phyloP scores from a whole-genome alignment of 2,329 filamentous ascomycete species.

The Peltaster fructicola region DNA sequence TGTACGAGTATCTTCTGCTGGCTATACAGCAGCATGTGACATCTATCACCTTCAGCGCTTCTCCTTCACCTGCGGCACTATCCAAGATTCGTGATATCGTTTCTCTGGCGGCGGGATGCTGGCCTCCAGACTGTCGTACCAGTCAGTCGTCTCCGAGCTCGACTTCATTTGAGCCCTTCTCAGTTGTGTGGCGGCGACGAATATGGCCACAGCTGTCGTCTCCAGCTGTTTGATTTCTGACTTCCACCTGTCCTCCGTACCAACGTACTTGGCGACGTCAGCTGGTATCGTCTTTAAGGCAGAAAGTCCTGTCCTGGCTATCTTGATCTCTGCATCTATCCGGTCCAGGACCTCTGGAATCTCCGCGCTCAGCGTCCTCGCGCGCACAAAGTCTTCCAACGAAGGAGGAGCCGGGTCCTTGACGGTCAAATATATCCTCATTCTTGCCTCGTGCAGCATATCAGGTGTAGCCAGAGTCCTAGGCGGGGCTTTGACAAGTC shows the following conservation, averaged over 20 bases:
- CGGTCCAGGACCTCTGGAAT: background rate
- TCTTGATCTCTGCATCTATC: conserved; percentile 13
- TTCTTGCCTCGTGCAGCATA: conserved; percentile 64
- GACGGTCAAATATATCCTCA: conserved; percentile 63
- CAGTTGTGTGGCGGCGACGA: conserved; percentile 12
- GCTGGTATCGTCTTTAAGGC: conserved; percentile 21
- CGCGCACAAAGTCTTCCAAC: conserved; percentile 40
- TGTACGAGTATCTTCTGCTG: no score
- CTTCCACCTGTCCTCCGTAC: conserved; percentile 22
- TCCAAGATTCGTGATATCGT: conserved; percentile 29
- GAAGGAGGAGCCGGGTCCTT: conserved; percentile 49
- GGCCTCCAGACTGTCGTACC: conserved; percentile 14
- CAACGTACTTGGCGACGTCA: conserved; percentile 16
- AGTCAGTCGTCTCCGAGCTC: conserved; percentile 1
- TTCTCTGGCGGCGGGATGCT: conserved; percentile 21
- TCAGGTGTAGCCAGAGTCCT: conserved; percentile 50
- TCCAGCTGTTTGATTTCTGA: conserved; percentile 17
- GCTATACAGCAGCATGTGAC: no score
- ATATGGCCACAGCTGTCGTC: conserved; percentile 16
- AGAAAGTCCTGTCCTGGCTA: conserved; percentile 19
- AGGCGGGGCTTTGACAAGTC: conserved; percentile 31
- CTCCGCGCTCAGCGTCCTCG: conserved; percentile 4
- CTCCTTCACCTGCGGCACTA: conserved; percentile 25
- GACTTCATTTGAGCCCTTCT: conserved; percentile 6
- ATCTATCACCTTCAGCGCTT: conserved; percentile 2